Percentiles rank a stretch among this genome's conserved stretches.
Conservation (phyloP, 2,329 filamentous ascomycete species). For the Trichoderma arundinaceum region DNA sequence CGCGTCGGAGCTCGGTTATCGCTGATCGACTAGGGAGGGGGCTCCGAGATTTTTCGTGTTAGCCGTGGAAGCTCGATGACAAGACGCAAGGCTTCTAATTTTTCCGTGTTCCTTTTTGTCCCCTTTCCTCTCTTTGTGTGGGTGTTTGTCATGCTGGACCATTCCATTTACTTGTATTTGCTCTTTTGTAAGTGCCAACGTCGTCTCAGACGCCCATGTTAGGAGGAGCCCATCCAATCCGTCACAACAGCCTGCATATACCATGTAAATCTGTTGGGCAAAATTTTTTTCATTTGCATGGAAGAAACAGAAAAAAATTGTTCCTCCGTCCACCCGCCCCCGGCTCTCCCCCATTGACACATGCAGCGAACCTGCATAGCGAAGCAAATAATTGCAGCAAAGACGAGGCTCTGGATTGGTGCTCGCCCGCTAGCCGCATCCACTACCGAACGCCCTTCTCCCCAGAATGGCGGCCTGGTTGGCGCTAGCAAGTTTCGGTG, state of each 20-base stretch:
- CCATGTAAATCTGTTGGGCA: background rate
- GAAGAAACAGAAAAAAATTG: background rate
- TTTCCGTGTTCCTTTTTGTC: background rate
- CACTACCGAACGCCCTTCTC: background rate
- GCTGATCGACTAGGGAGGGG: constrained; percentile 23
- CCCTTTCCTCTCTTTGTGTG: background rate
- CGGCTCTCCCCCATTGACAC: constrained; percentile 10
- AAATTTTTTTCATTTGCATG: background rate
- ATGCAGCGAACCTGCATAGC: constrained; percentile 23
- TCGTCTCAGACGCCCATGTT: too few relatives aligned
- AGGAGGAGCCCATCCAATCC: background rate
- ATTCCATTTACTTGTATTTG: background rate
- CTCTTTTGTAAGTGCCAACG: background rate
- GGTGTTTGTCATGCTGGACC: background rate
- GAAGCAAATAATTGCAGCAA: background rate
- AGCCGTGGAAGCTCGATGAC: background rate
- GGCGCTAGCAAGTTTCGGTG: constrained; percentile 4
- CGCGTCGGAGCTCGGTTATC: constrained; percentile 26
- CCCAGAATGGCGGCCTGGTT: constrained; percentile 27
- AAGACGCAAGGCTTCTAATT: background rate
- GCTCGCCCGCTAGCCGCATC: constrained; percentile 1
- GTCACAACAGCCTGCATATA: background rate
- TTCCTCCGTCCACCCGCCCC: background rate
- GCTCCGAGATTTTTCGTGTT: constrained; percentile 6
- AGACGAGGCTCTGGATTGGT: constrained; percentile 18